These are phyloP conservation scores for Kwoniella europaea DNA, from an alignment of 768 basidiomycete genomes.

Conservation along the genomic window DNA sequence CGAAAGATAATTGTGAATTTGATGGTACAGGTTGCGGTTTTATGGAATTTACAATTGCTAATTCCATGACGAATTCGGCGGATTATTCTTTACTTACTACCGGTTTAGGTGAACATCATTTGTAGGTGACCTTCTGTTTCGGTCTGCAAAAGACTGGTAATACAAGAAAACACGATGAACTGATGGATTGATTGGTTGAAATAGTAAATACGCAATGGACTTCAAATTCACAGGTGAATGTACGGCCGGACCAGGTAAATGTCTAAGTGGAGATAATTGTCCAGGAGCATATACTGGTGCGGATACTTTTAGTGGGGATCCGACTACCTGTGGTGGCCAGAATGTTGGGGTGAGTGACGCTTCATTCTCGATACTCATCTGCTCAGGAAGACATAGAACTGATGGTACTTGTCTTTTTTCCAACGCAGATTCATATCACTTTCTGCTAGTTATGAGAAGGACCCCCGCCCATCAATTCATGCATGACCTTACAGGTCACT, in stretches of 20 bases:
- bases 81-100: slow-evolving; percentile 26
- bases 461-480: not conserved
- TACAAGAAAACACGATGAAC: no score
- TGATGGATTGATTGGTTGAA: not conserved
- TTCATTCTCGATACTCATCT: no score
- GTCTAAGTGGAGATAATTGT: not conserved
- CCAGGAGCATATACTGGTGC: slow-evolving; percentile 13
- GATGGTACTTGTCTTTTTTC: not conserved
- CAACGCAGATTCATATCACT: not conserved
- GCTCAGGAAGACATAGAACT: no score
- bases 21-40: slow-evolving; percentile 29
- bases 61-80: slow-evolving; percentile 11
- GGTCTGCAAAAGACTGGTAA: no score
- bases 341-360: slow-evolving; percentile 1
- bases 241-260: not conserved
- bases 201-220: slow-evolving; percentile 13
- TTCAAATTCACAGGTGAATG: slow-evolving; percentile 8
- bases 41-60: slow-evolving; percentile 23
- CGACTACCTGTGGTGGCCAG: not conserved
- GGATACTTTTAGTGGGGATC: not conserved
- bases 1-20: slow-evolving; percentile 9
- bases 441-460: not conserved
- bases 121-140: slow-evolving; percentile 15
- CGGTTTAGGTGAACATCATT: slow-evolving; percentile 22
- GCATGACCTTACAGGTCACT: no score